Evolutionary conservation across 1,284 basidiomycete species (phyloP).

Genomic region (Puccinia hordei): DNA sequence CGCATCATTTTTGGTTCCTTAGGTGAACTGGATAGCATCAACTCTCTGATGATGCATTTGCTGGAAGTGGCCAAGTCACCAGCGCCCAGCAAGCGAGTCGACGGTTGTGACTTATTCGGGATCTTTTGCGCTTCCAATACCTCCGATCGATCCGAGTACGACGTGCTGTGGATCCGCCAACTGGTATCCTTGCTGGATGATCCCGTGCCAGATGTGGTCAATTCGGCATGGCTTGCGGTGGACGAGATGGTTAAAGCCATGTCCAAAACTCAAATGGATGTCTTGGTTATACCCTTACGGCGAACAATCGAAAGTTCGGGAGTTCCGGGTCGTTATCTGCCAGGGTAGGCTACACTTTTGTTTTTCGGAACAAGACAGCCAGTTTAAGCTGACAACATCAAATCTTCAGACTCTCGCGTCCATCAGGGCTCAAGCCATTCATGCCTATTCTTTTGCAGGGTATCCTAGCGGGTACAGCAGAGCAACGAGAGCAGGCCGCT

Average conservation of each 20-base stretch:
- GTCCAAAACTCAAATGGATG: conserved; percentile 88
- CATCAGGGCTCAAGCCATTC: conserved; percentile 84
- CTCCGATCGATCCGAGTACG: conserved; percentile 66
- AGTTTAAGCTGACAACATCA: conserved; percentile 21
- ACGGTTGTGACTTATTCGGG: conserved; percentile 74
- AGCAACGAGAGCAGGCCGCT: conserved; percentile 80
- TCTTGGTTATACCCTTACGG: conserved; percentile 81
- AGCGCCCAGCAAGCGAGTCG: conserved; percentile 71
- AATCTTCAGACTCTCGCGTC: conserved; percentile 75
- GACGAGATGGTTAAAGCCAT: conserved; percentile 87
- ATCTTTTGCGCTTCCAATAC: conserved; percentile 76
- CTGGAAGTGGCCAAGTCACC: conserved; percentile 81
- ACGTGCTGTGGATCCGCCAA: conserved; percentile 93
- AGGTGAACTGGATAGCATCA: conserved; percentile 78
- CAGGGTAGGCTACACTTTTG: conserved; percentile 35
- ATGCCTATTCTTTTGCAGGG: conserved; percentile 61
- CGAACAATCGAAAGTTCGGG: conserved; percentile 85
- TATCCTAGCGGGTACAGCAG: conserved; percentile 59
- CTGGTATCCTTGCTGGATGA: conserved; percentile 85
- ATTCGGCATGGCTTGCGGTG: conserved; percentile 78
- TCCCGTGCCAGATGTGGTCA: conserved; percentile 71
- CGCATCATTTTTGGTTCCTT: conserved; percentile 75
- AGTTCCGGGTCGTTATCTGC: conserved; percentile 73
- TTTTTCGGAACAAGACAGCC: neutral
- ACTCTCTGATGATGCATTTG: conserved; percentile 83